Evolutionary conservation across 1,139 yeast species (phyloP), one percentile per base, ranked within the genome.

Genomic region (Geotrichum citri-aurantii): DNA sequence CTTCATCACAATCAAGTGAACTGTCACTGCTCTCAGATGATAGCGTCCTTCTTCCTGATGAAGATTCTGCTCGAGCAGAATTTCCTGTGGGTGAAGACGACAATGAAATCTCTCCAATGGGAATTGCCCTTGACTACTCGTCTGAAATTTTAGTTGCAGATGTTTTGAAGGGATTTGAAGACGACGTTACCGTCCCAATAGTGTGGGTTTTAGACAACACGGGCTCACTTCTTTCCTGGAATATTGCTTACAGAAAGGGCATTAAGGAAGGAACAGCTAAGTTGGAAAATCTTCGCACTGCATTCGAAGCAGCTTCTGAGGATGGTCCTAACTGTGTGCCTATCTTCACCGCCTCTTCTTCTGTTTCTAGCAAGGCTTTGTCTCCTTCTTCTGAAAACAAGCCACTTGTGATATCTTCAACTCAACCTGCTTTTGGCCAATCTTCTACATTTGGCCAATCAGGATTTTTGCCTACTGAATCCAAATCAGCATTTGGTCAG

Each of bases 61-160:
- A 86, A 65, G 97, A 90, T 67, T 76, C 84, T 3, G 82, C 82
- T 63, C 78, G 88, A 56, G 93, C 96, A 0, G 80, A 81, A 14
- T 76, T 88, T 63, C 96, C 96, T 0, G 75, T 88, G 63, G 96
- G 88, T 67, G 57, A 54, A 40, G 85, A 79, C 1, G 86, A 81
- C 55, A 96, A 88, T 67, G 58, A 51, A 17, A 80, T 87, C 5
- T 81, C 88, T 1, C 84, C 92, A 0, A 74, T 87, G 23, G 96
- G 96, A 1, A 65, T 87, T 40, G 83, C 81, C 0, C 56, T 88
- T 3, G 95, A 88, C 68, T 66, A 84, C 17, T 73, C 79, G 6
- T 74, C 82, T 4, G 68, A 70, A 1, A 76, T 75, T 6, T 66
- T 65, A 1, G 82, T 85, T 1, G 57, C 67, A 2, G 79, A 81